Evolutionary conservation across 305 asterid species (phyloP), one percentile per base, ranked within the genome.

Genomic region (Fraxinus angustifolia): DNA sequence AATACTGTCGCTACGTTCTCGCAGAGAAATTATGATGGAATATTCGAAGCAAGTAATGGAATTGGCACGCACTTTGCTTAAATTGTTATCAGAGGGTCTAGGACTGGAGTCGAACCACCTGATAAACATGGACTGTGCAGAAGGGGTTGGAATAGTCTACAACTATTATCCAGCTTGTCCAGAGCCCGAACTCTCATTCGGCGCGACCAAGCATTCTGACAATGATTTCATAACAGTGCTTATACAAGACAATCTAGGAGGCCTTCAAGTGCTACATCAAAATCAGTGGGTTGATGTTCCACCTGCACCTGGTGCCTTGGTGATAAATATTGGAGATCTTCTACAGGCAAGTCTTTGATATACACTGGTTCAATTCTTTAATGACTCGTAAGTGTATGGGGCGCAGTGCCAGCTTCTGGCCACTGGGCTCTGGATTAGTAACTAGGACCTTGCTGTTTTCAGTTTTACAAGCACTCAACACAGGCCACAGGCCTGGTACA

Each of bases 101-200:
- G 94, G 89, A 1, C 89, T 90, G 0, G 1, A 85, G 14, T 70
- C 87, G 1, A 50, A 50, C 53, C 88, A 87, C 50, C 90, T 90
- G 5, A 65, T 16, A 0, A 85, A 83, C 40, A 78, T 90, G 40
- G 90, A 78, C 3, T 89, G 91, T 30, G 88, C 73, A 0, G 75
- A 87, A 10, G 83, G 84, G 26, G 82, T 82, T 36, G 48, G 65
- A 14, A 16, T 86, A 8, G 5, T 83, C 0, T 65, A 83, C 14
- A 89, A 90, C 75, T 89, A 88, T 77, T 90, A 92, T 53, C 93
- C 94, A 0, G 76, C 85, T 6, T 89, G 93, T 30, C 93, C 96
- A 0, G 78, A 88, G 72, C 93, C 94, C 1, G 87, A 89, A 38
- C 87, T 85, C 33, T 86, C 96, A 0, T 12, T 86, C 0, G 93